These are phyloP conservation scores for Leucogyrophana mollusca DNA, from an alignment of 768 basidiomycete genomes.

Conservation along the genomic window DNA sequence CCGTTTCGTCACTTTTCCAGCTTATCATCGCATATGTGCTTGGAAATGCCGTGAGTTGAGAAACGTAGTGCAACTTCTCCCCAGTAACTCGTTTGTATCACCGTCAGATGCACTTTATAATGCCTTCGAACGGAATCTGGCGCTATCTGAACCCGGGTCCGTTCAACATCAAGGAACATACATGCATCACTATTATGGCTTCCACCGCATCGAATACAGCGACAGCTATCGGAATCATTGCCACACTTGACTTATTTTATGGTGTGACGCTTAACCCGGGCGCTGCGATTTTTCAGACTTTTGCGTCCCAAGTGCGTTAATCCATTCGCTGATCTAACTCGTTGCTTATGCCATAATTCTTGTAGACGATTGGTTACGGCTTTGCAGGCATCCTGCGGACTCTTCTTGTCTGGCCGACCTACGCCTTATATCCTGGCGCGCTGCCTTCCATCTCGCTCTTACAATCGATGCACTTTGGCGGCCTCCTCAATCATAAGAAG, in stretches of 20 bases:
- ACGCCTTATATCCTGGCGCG: slow-evolving; percentile 52
- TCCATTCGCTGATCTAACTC: slow-evolving; percentile 27
- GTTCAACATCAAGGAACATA: slow-evolving; percentile 65
- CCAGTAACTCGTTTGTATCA: no score
- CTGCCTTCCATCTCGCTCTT: slow-evolving; percentile 52
- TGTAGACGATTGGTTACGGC: slow-evolving; percentile 38
- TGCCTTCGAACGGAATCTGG: slow-evolving; percentile 30
- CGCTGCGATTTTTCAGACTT: slow-evolving; percentile 55
- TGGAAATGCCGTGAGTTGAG: slow-evolving; percentile 46
- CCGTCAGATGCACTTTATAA: slow-evolving; percentile 11
- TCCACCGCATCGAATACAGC: slow-evolving; percentile 60
- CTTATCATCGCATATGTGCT: slow-evolving; percentile 56
- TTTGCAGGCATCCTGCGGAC: slow-evolving; percentile 41
- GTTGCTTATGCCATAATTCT: not conserved
- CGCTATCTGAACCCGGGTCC: slow-evolving; percentile 62
- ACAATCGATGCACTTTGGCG: slow-evolving; percentile 52
- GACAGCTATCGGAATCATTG: slow-evolving; percentile 57
- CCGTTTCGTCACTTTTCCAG: slow-evolving; percentile 54
- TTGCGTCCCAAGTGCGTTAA: slow-evolving; percentile 38
- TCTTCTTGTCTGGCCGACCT: slow-evolving; percentile 51
- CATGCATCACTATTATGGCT: slow-evolving; percentile 60
- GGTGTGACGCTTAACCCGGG: slow-evolving; percentile 46
- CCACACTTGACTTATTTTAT: slow-evolving; percentile 57
- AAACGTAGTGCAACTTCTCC: slow-evolving; percentile 37
- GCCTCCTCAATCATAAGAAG: slow-evolving; percentile 48